Evolutionary conservation across 164 flowering plant species (phyloP).

Genomic region (Vitis cinerea): DNA sequence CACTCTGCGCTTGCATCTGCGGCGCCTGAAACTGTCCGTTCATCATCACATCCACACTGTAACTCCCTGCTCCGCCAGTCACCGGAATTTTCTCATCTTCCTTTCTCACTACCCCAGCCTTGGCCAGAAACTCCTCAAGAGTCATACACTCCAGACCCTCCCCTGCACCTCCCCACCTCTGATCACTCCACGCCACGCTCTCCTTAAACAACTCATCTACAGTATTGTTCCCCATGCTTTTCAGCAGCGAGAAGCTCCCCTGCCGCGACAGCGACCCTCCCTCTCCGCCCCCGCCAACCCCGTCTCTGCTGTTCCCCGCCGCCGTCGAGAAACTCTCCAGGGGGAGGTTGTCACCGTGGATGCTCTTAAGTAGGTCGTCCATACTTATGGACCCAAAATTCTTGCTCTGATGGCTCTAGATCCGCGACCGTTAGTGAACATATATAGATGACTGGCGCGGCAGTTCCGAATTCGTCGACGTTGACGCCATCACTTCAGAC

Average conservation of each 20-base stretch:
- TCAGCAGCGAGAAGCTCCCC: conserved; percentile 37
- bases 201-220: conserved; percentile 85
- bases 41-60: conserved; percentile 16
- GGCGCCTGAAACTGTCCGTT: conserved; percentile 6
- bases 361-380: conserved; percentile 69
- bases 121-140: conserved; percentile 78
- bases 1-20: conserved; percentile 8
- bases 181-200: conserved; percentile 33
- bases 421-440: conserved; percentile 25
- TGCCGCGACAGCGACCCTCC: conserved; percentile 16
- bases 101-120: conserved; percentile 71
- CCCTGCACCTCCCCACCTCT: conserved; percentile 19
- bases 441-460: conserved; percentile 21
- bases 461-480: conserved; percentile 36
- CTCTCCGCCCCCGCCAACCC: conserved; percentile 11
- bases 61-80: conserved; percentile 7
- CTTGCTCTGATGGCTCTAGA: conserved; percentile 5
- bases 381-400: conserved; percentile 54
- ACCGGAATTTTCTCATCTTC: conserved; percentile 31
- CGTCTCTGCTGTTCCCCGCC: conserved; percentile 2
- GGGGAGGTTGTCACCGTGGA: conserved; percentile 37
- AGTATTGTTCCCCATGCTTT: conserved; percentile 40
- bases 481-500: conserved; percentile 24
- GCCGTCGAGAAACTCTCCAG: conserved; percentile 6
- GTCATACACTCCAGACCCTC: conserved; percentile 54